A percentile compares a stretch with the other conserved stretches of the same genome.
These are phyloP conservation scores for Cryptococcus sp. DNA, from an alignment of 1,284 basidiomycete species.

Conservation along the genomic window DNA sequence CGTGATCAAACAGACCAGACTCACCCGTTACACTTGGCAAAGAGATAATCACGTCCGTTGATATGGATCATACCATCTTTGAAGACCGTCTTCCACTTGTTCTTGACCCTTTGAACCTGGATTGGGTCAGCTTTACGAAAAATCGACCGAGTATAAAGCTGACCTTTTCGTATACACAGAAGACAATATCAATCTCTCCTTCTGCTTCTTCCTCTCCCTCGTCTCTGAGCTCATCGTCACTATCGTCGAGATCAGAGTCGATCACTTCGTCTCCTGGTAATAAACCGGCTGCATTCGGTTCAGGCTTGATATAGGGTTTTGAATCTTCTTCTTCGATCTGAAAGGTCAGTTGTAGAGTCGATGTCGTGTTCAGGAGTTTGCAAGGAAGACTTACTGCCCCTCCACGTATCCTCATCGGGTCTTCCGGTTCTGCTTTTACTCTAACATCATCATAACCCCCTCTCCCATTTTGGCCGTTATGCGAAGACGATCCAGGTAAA, in stretches of 20 bases:
- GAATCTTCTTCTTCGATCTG: slow-evolving; percentile 8
- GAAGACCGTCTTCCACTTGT: slow-evolving; percentile 99
- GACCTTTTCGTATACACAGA: slow-evolving; percentile 98
- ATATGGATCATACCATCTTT: slow-evolving; percentile 98
- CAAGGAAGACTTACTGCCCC: slow-evolving; percentile 25
- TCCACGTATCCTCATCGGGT: slow-evolving; percentile 34
- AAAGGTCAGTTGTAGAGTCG: not conserved
- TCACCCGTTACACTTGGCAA: slow-evolving; percentile 76
- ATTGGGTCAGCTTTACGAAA: not conserved
- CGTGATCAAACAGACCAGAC: slow-evolving; percentile 7
- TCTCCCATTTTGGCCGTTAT: not conserved
- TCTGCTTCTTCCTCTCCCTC: slow-evolving; percentile 49
- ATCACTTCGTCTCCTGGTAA: slow-evolving; percentile 69
- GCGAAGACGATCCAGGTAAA: slow-evolving; percentile 6
- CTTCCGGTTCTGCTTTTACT: slow-evolving; percentile 43
- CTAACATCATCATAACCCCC: slow-evolving; percentile 12
- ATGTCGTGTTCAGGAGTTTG: not conserved
- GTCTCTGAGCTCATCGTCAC: slow-evolving; percentile 61
- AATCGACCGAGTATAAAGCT: slow-evolving; percentile 10
- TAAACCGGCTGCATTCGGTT: slow-evolving; percentile 47
- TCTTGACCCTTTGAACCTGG: slow-evolving; percentile 94
- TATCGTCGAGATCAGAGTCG: slow-evolving; percentile 93
- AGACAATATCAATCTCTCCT: slow-evolving; percentile 77
- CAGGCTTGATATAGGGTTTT: slow-evolving; percentile 27
- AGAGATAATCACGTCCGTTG: slow-evolving; percentile 95